phyloP scores from a whole-genome alignment of 345 rosid species.

The Melaleuca quinquenervia region DNA sequence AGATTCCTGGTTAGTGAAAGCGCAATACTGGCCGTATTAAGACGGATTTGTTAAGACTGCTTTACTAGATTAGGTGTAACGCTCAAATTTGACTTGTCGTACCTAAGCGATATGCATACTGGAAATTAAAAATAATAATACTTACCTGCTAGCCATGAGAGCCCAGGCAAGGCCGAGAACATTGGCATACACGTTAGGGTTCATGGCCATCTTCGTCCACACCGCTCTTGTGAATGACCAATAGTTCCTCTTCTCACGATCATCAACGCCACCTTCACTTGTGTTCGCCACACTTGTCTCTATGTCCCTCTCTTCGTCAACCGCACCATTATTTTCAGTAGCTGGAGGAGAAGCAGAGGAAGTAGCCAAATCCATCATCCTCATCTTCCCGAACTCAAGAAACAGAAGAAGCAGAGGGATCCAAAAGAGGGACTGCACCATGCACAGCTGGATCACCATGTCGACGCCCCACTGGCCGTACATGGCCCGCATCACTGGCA shows the following conservation, averaged over 20 bases:
- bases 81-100: not conserved
- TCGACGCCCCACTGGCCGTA: slow-evolving; percentile 61
- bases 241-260: slow-evolving; percentile 6
- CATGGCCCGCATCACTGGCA: slow-evolving; percentile 68
- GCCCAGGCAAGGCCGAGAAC: slow-evolving; percentile 33
- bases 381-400: slow-evolving; percentile 40
- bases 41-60: not conserved
- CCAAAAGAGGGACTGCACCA: slow-evolving; percentile 74
- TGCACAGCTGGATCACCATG: slow-evolving; percentile 71
- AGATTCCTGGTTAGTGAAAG: not conserved
- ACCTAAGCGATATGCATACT: not conserved
- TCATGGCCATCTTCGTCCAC: slow-evolving; percentile 26
- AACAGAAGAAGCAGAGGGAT: slow-evolving; percentile 52
- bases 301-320: not conserved
- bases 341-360: not conserved
- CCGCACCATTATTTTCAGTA: not conserved
- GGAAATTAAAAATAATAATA: not conserved
- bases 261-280: not conserved
- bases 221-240: slow-evolving; percentile 34
- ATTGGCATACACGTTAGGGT: slow-evolving; percentile 32
- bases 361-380: not conserved
- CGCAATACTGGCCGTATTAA: not conserved
- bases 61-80: not conserved
- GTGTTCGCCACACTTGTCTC: not conserved
- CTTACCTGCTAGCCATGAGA: slow-evolving; percentile 24